phyloP scores from a whole-genome alignment of 2,329 filamentous ascomycete species.

The Blastomyces parvus region DNA sequence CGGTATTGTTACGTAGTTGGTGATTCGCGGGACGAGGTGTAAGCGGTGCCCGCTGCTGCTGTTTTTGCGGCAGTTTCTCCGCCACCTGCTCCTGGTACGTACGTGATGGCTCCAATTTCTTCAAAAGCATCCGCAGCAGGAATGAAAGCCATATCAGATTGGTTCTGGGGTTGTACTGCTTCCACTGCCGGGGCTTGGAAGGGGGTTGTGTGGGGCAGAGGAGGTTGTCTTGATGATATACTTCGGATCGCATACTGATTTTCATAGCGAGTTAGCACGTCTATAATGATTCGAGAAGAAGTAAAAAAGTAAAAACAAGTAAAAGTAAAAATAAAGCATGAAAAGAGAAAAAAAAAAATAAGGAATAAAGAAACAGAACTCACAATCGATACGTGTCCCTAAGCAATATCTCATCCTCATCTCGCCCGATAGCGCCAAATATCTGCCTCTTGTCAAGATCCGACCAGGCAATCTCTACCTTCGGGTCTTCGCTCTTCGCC shows the following conservation, averaged over 20 bases:
- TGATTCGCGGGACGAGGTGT: slow-evolving; percentile 27
- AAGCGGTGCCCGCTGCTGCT: slow-evolving; percentile 22
- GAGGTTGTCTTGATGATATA: slow-evolving; percentile 37
- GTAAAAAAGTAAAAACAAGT: no score
- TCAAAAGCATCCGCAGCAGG: slow-evolving; percentile 48
- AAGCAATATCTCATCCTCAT: slow-evolving; percentile 34
- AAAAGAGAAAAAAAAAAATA: no score
- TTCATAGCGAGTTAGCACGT: no score
- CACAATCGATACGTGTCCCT: slow-evolving; percentile 37
- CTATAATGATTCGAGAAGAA: no score
- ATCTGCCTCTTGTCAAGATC: slow-evolving; percentile 37
- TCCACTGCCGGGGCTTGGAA: slow-evolving; percentile 40
- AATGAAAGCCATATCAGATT: slow-evolving; percentile 57
- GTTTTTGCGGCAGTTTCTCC: slow-evolving; percentile 8
- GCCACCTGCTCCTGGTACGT: background rate
- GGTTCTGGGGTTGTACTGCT: slow-evolving; percentile 48
- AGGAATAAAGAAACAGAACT: slow-evolving; percentile 11
- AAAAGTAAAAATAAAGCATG: no score
- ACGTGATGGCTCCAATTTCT: slow-evolving; percentile 23
- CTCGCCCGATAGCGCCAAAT: slow-evolving; percentile 34
- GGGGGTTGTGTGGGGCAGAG: slow-evolving; percentile 29
- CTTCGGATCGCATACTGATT: slow-evolving; percentile 31
- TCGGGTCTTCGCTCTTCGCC: background rate
- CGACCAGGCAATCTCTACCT: slow-evolving; percentile 28
- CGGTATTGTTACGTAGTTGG: slow-evolving; percentile 9